Evolutionary conservation across 345 rosid genomes (phyloP).

Genomic region (Geranium rotundifolium): DNA sequence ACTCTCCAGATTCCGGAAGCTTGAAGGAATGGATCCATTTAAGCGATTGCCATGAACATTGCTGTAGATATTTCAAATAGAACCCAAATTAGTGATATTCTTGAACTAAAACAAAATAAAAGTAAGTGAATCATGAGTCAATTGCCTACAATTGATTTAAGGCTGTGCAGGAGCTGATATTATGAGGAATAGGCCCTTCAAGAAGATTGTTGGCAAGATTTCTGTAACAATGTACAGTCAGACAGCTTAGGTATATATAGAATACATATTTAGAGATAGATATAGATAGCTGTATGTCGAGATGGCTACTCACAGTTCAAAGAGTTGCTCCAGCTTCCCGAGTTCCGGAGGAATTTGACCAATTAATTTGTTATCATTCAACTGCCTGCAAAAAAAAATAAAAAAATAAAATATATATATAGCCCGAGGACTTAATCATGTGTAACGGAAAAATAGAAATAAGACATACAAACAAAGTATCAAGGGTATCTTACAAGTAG

Average conservation of each 20-base stretch:
- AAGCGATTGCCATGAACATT: conserved; percentile 79
- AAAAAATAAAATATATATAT: no score
- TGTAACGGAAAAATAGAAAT: background rate
- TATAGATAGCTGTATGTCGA: background rate
- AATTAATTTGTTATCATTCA: conserved; percentile 57
- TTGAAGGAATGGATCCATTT: conserved; percentile 64
- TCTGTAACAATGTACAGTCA: conserved; percentile 21
- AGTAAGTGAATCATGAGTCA: background rate
- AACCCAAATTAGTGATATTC: background rate
- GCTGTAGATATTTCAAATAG: conserved; percentile 17
- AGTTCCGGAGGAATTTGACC: conserved; percentile 89
- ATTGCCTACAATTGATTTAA: conserved; percentile 73
- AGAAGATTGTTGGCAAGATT: conserved; percentile 81
- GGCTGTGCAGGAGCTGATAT: conserved; percentile 79
- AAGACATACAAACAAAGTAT: background rate
- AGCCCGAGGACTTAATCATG: background rate
- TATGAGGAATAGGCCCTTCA: conserved; percentile 74
- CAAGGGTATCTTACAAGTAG: conserved; percentile 49
- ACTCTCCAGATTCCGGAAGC: conserved; percentile 64
- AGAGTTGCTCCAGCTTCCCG: conserved; percentile 78
- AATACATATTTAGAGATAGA: background rate
- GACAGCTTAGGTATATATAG: background rate
- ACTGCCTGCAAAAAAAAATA: conserved; percentile 65
- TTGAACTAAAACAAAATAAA: background rate
- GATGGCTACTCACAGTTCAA: conserved; percentile 63